A percentile compares a stretch with the other conserved stretches of the same genome.
phyloP scores from a whole-genome alignment of 164 flowering plant species.

The Cinnamomum micranthum region DNA sequence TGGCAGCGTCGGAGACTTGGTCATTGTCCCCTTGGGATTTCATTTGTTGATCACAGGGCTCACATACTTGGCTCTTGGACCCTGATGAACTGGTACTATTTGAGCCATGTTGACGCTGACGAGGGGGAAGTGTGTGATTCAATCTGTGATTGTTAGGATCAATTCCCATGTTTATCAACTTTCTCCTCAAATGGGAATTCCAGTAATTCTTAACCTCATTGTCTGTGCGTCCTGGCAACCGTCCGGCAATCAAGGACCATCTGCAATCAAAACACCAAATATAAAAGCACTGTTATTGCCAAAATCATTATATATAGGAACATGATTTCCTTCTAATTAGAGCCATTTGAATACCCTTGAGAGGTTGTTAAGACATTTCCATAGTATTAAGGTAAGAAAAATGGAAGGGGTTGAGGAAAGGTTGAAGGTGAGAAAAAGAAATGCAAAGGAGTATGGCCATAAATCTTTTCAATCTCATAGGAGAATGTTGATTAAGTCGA shows the following conservation, averaged over 20 bases:
- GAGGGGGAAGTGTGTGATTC: neutral
- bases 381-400: no score
- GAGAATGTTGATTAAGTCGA: no score
- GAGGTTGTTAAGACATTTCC: no score
- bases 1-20: conserved; percentile 29
- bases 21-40: conserved; percentile 5
- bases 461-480: no score
- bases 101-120: conserved; percentile 3
- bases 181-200: conserved; percentile 54
- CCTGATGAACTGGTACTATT: conserved; percentile 13
- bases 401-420: no score
- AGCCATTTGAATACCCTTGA: no score
- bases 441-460: no score
- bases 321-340: neutral
- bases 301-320: neutral
- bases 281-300: neutral
- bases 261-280: conserved; percentile 16
- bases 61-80: conserved; percentile 9
- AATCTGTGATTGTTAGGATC: conserved; percentile 10
- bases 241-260: conserved; percentile 71
- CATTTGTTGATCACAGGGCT: neutral
- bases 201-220: conserved; percentile 68
- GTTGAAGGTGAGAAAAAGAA: no score
- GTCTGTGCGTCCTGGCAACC: conserved; percentile 63
- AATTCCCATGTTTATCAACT: conserved; percentile 11